Percentiles rank a stretch among this genome's conserved stretches.
These are phyloP conservation scores for Ceratobasidium sp. DNA, from an alignment of 1,284 basidiomycete species.

Conservation along the genomic window DNA sequence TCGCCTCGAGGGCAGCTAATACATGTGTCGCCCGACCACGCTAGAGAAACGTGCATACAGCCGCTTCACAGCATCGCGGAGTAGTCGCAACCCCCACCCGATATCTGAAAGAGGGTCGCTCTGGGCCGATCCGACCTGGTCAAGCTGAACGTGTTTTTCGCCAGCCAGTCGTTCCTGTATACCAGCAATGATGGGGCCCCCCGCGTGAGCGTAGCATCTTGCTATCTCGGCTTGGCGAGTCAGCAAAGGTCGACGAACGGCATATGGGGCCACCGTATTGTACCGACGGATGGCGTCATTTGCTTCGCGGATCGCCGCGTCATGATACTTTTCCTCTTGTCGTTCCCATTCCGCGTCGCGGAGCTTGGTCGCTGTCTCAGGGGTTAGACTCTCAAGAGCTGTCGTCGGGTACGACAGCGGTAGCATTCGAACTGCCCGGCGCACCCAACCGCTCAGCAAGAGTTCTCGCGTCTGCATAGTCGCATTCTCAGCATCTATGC, in stretches of 20 bases:
- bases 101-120: not conserved
- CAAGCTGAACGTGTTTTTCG: not conserved
- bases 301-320: conserved; percentile 69
- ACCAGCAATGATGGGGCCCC: conserved; percentile 31
- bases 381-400: conserved; percentile 56
- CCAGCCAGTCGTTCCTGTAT: conserved; percentile 23
- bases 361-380: conserved; percentile 57
- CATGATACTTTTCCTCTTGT: conserved; percentile 71
- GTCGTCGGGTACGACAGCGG: conserved; percentile 53
- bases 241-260: conserved; percentile 69
- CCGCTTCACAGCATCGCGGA: conserved; percentile 32
- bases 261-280: conserved; percentile 78
- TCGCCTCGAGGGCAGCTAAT: conserved; percentile 30
- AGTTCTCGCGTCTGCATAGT: conserved; percentile 36
- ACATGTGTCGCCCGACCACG: conserved; percentile 28
- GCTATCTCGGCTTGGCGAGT: conserved; percentile 65
- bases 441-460: conserved; percentile 61
- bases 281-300: conserved; percentile 79
- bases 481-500: conserved; percentile 41
- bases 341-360: conserved; percentile 78
- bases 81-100: conserved; percentile 12
- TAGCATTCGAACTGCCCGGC: conserved; percentile 67
- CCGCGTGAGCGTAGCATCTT: conserved; percentile 61
- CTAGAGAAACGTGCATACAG: conserved; percentile 36
- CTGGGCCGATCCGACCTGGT: not conserved